phyloP scores from a whole-genome alignment of 1,284 basidiomycete genomes.

The Amylostereum chailletii region DNA sequence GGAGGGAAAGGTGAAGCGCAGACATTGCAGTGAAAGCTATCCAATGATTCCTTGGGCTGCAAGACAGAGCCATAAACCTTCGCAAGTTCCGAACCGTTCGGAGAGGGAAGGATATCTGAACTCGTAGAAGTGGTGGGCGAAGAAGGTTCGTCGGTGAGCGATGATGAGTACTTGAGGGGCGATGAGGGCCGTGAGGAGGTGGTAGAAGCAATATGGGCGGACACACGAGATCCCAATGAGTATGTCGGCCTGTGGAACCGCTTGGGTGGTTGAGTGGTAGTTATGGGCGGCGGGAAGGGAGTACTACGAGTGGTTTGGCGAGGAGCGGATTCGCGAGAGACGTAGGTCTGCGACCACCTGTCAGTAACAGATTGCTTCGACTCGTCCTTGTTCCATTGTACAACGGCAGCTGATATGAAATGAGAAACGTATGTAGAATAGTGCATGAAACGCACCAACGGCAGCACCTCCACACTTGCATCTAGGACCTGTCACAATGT shows the following conservation, averaged over 20 bases:
- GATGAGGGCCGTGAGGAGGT: slow-evolving; percentile 42
- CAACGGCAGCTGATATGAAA: slow-evolving; percentile 45
- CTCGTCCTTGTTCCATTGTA: slow-evolving; percentile 51
- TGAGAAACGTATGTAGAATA: slow-evolving; percentile 2
- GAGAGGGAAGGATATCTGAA: slow-evolving; percentile 54
- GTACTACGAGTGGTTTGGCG: slow-evolving; percentile 22
- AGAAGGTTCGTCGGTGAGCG: slow-evolving; percentile 24
- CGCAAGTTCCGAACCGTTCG: slow-evolving; percentile 53
- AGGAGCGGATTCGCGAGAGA: slow-evolving; percentile 31
- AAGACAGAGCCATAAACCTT: slow-evolving; percentile 78
- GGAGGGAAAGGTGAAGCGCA: slow-evolving; percentile 61
- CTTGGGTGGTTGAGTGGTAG: slow-evolving; percentile 24
- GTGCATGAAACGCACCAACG: slow-evolving; percentile 41
- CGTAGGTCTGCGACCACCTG: slow-evolving; percentile 72
- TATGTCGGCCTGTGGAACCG: slow-evolving; percentile 40
- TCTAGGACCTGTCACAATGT: slow-evolving; percentile 59
- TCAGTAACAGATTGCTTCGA: slow-evolving; percentile 39
- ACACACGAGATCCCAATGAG: slow-evolving; percentile 37
- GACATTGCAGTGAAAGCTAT: slow-evolving; percentile 56
- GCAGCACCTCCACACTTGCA: slow-evolving; percentile 72
- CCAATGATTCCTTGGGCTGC: slow-evolving; percentile 65
- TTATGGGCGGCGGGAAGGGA: slow-evolving; percentile 6
- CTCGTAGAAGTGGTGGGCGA: slow-evolving; percentile 25
- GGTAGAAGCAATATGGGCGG: slow-evolving; percentile 48
- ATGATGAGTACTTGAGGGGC: slow-evolving; percentile 41